phyloP scores from a whole-genome alignment of 2,329 filamentous ascomycete genomes.

The Pseudocercospora cruenta region DNA sequence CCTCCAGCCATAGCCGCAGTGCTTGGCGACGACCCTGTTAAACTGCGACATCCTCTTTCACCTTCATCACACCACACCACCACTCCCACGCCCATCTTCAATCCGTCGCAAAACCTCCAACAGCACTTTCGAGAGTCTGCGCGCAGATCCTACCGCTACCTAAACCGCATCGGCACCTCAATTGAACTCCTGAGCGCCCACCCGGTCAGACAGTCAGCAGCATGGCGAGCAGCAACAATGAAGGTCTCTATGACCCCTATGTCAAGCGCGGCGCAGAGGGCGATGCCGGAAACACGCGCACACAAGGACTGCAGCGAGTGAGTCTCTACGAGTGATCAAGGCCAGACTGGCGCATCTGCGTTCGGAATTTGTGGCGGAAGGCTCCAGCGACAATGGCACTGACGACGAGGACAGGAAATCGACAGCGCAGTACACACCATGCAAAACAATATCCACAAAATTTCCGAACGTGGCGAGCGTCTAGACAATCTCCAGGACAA shows the following conservation, averaged over 20 bases:
- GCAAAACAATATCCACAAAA: conserved; percentile 97
- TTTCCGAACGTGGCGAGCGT: conserved; percentile 87
- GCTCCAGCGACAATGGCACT: conserved; percentile 12
- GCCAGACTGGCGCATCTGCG: conserved; percentile 14
- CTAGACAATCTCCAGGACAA: conserved; percentile 90
- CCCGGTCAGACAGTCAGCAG: conserved; percentile 16
- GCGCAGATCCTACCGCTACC: not conserved
- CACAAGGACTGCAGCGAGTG: conserved; percentile 31
- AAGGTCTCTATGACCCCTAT: conserved; percentile 33
- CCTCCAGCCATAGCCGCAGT: not conserved
- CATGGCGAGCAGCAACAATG: conserved; percentile 28
- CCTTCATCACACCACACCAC: conserved; percentile 1
- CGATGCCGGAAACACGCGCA: conserved; percentile 27
- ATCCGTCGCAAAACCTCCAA: not conserved
- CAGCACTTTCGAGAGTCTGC: not conserved
- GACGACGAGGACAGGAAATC: conserved; percentile 72
- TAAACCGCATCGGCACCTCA: conserved; percentile 9
- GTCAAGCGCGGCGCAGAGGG: conserved; percentile 32
- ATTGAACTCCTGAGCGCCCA: conserved; percentile 19
- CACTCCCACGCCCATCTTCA: not conserved
- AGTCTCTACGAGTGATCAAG: conserved; percentile 5
- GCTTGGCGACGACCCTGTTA: conserved; percentile 2
- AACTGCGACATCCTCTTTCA: conserved; percentile 6
- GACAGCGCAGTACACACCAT: conserved; percentile 93
- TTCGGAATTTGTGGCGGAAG: conserved; percentile 9